Evolutionary conservation across 495 filamentous ascomycete species (phyloP), one percentile per base, ranked within the genome.

Genomic region (Lasiosphaeris hirsuta): DNA sequence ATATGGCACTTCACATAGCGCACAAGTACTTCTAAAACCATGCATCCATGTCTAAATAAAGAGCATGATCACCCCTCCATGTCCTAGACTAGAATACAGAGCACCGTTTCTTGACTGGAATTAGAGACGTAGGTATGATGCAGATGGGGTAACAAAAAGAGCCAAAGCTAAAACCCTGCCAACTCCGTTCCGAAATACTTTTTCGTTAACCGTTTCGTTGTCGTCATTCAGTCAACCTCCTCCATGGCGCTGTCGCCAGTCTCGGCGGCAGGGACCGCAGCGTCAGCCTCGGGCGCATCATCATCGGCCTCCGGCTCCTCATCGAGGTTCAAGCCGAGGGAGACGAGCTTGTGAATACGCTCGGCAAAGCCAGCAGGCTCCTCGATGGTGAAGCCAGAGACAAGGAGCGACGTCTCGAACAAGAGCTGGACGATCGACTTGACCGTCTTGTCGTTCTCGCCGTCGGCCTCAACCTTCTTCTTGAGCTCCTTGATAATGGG

Each of bases 341-440:
- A 90, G 42, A 98, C 92, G 49, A 98, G 90, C 86, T 95, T 95
- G 87, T 98, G 92, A 72, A 98, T 96, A 71, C 94, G 94, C 83
- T 97, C 90, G 59, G 94, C 92, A 73, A 97, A 98, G 74, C 88
- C 86, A 63, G 92, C 90, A 56, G 94, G 94, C 85, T 98, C 94
- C 64, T 98, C 94, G 68, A 98, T 96, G 72, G 94, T 97, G 86
- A 98, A 98, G 66, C 94, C 94, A 55, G 94, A 98, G 65, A 97
- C 94, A 46, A 98, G 79, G 47, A 98, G 90, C 19, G 95, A 96
- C 64, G 94, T 98, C 86, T 98, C 94, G 82, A 90, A 98, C 61
- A 98, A 84, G 18, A 98, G 88, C 80, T 93, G 91, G 57, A 92
- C 93, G 76, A 98, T 97, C 49, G 89, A 93, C 84, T 97, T 96